These are phyloP conservation scores for Eutrema yunnanense DNA, from an alignment of 345 rosid genomes.

Conservation along the genomic window DNA sequence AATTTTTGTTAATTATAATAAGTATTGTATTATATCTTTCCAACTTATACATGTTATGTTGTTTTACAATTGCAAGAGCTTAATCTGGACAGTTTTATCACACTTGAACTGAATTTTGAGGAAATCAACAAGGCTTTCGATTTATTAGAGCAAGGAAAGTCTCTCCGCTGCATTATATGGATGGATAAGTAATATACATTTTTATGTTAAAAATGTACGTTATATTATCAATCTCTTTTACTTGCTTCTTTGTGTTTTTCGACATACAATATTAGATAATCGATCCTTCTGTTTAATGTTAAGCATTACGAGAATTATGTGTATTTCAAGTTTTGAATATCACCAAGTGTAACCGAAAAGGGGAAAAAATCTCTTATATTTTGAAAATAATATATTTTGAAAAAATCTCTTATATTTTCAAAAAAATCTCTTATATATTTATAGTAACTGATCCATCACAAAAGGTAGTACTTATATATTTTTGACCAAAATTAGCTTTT, in stretches of 20 bases:
- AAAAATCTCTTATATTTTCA: background rate
- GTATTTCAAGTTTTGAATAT: background rate
- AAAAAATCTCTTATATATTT: background rate
- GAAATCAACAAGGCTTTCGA: constrained; percentile 63
- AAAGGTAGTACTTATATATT: background rate
- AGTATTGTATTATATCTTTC: background rate
- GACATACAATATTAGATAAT: too few relatives aligned
- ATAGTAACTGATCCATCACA: background rate
- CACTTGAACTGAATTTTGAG: constrained; percentile 42
- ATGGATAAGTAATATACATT: constrained; percentile 30
- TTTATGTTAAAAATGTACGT: background rate
- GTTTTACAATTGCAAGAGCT: constrained; percentile 37
- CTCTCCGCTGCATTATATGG: constrained; percentile 57
- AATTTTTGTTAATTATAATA: background rate
- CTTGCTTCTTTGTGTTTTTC: background rate
- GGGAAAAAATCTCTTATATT: background rate
- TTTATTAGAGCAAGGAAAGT: constrained; percentile 40
- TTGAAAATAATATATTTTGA: background rate
- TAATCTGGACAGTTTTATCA: constrained; percentile 41
- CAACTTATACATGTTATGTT: background rate
- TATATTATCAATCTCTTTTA: background rate
- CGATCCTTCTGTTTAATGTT: background rate
- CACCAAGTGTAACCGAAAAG: background rate
- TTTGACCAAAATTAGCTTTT: background rate
- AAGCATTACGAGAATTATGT: background rate